These are phyloP conservation scores for Exophiala alcalophila DNA, from an alignment of 2,329 filamentous ascomycete species.

Conservation along the genomic window DNA sequence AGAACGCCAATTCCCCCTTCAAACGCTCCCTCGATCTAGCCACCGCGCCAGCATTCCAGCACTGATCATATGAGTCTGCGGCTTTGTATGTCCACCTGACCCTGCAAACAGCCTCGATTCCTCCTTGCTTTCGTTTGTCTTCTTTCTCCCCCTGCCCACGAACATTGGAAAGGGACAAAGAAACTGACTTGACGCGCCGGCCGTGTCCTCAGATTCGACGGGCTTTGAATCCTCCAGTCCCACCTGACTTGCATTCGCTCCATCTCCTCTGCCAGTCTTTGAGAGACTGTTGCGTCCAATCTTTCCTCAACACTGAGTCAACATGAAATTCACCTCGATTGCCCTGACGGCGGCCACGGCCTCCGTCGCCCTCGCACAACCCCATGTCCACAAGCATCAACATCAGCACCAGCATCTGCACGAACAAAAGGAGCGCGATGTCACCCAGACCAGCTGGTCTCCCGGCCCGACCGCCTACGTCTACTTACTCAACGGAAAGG, in stretches of 20 bases:
- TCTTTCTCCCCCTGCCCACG: conserved; percentile 14
- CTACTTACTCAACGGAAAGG: conserved; percentile 67
- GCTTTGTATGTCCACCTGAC: conserved; percentile 28
- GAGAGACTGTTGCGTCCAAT: conserved; percentile 21
- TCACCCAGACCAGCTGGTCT: conserved; percentile 48
- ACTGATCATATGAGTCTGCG: conserved; percentile 29
- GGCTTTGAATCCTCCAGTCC: conserved; percentile 13
- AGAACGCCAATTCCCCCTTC: conserved; percentile 20
- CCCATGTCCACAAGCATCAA: conserved; percentile 42
- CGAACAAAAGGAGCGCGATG: conserved; percentile 37
- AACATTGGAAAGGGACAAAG: conserved; percentile 11
- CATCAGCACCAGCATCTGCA: conserved; percentile 43
- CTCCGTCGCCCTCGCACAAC: conserved; percentile 42
- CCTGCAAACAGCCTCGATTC: conserved; percentile 19
- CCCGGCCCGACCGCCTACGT: conserved; percentile 62
- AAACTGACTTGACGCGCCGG: conserved; percentile 17
- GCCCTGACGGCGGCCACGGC: conserved; percentile 40
- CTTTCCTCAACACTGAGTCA: conserved; percentile 7
- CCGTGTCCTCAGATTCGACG: conserved; percentile 17
- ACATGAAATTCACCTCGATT: conserved; percentile 26
- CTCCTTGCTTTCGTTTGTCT: conserved; percentile 17
- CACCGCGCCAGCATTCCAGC: conserved; percentile 26
- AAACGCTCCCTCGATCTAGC: background rate
- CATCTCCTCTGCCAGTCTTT: conserved; percentile 18
- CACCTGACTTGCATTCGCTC: conserved; percentile 20